phyloP scores from a whole-genome alignment of 805 yeast species.

The Saccharomycopsis schoenii region DNA sequence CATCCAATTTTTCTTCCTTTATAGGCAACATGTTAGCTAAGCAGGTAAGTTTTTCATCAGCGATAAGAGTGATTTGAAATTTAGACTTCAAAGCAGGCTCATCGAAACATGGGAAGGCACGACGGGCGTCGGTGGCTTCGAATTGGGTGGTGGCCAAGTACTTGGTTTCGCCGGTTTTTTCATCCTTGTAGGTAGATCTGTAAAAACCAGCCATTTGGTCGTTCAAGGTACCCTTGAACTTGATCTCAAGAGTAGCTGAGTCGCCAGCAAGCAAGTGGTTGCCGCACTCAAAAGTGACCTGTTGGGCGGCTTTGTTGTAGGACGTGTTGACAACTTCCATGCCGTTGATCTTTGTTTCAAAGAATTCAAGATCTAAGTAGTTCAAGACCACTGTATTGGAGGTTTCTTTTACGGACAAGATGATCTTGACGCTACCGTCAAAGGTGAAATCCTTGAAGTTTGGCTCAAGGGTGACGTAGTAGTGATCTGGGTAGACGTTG shows the following conservation, averaged over 20 bases:
- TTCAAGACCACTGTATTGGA: slow-evolving; percentile 45
- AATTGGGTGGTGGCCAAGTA: slow-evolving; percentile 78
- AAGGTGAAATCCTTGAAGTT: slow-evolving; percentile 48
- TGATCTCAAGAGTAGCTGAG: slow-evolving; percentile 36
- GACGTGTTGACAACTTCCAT: slow-evolving; percentile 34
- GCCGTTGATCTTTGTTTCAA: slow-evolving; percentile 33
- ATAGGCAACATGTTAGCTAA: slow-evolving; percentile 63
- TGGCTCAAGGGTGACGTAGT: slow-evolving; percentile 60
- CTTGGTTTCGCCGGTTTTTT: slow-evolving; percentile 45
- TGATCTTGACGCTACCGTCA: slow-evolving; percentile 45
- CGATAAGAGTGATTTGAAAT: slow-evolving; percentile 53
- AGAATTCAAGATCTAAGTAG: slow-evolving; percentile 54
- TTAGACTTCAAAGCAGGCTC: slow-evolving; percentile 75
- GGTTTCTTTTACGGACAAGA: slow-evolving; percentile 40
- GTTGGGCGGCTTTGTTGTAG: slow-evolving; percentile 48
- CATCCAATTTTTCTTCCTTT: slow-evolving; percentile 34
- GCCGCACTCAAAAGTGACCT: slow-evolving; percentile 49
- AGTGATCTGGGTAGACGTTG: slow-evolving; percentile 63
- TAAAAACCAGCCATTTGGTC: slow-evolving; percentile 80
- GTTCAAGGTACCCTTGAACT: slow-evolving; percentile 55
- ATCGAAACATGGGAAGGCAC: slow-evolving; percentile 82
- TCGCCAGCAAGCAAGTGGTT: slow-evolving; percentile 30
- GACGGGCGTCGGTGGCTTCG: slow-evolving; percentile 80
- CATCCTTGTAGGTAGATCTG: slow-evolving; percentile 51
- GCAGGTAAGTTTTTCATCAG: slow-evolving; percentile 45